Evolutionary conservation across 2,329 filamentous ascomycete species (phyloP).

Genomic region (Ciborinia camelliae): DNA sequence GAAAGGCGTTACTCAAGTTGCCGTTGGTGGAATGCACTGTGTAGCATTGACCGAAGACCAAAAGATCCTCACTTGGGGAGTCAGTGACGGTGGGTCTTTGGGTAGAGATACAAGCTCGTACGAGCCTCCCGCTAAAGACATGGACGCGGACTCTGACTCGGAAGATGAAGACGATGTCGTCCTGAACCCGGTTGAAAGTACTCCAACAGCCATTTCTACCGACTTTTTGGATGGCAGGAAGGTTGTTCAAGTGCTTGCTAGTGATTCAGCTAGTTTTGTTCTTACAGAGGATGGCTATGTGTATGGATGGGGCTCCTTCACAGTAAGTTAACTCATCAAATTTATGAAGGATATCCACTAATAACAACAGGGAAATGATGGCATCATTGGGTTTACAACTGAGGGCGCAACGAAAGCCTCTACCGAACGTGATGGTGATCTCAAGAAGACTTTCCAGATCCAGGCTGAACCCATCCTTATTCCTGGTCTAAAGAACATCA

Average conservation of each 20-base stretch:
- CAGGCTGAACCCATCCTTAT: constrained; percentile 48
- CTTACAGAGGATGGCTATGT: constrained; percentile 72
- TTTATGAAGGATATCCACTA: constrained; percentile 19
- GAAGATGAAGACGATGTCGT: constrained; percentile 51
- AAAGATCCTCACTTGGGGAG: constrained; percentile 81
- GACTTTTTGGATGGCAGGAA: constrained; percentile 1
- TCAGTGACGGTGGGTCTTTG: constrained; percentile 80
- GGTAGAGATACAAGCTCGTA: constrained; percentile 61
- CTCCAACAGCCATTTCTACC: constrained; percentile 46
- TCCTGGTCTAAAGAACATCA: constrained; percentile 54
- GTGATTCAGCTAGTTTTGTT: constrained; percentile 72
- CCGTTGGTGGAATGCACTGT: constrained; percentile 79
- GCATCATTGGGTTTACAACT: constrained; percentile 53
- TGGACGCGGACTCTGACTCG: constrained; percentile 46
- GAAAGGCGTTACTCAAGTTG: constrained; percentile 67
- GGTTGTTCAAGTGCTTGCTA: constrained; percentile 52
- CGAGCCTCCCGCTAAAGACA: constrained; percentile 60
- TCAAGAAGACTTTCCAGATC: constrained; percentile 27
- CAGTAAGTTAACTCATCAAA: constrained; percentile 44
- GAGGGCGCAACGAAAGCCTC: constrained; percentile 3
- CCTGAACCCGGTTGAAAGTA: constrained; percentile 70
- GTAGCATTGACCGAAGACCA: constrained; percentile 75
- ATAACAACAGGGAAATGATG: constrained; percentile 54
- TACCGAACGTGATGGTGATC: background rate
- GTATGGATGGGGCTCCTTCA: constrained; percentile 83